Conservation (phyloP, 1,284 basidiomycete genomes). For the Microbotryum intermedium region DNA sequence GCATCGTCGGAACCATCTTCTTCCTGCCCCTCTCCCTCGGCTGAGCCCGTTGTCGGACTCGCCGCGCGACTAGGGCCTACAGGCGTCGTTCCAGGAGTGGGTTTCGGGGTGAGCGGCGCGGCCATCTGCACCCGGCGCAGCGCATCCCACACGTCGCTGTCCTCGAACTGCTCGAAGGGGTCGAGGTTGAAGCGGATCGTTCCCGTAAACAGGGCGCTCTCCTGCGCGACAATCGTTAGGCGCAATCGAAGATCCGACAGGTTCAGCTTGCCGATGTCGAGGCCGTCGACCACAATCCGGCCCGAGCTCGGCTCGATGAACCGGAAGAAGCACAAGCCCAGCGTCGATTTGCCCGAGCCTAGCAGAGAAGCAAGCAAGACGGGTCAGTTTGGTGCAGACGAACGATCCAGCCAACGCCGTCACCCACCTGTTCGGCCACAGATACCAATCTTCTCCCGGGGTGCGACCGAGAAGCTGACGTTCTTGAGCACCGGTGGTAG, state of each 20-base stretch:
- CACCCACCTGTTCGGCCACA: conserved; percentile 45
- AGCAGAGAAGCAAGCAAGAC: no score
- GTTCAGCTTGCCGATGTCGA: conserved; percentile 44
- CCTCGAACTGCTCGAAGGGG: conserved; percentile 45
- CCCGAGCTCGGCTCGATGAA: conserved; percentile 44
- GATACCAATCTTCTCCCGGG: conserved; percentile 46
- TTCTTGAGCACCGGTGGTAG: conserved; percentile 46
- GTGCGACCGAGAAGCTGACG: conserved; percentile 44
- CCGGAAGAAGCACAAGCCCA: conserved; percentile 46
- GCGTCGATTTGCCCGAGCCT: conserved; percentile 39
- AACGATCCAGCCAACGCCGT: neutral
- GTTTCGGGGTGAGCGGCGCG: conserved; percentile 7
- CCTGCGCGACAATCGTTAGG: conserved; percentile 48
- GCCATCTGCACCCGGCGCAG: conserved; percentile 45
- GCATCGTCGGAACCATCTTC: conserved; percentile 7
- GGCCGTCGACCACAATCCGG: conserved; percentile 43
- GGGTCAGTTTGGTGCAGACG: no score
- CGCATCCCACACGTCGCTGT: conserved; percentile 47
- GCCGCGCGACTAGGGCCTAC: neutral
- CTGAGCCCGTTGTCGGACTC: conserved; percentile 7
- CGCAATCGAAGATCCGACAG: conserved; percentile 45
- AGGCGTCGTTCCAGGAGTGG: conserved; percentile 7
- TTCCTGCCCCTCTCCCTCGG: no score
- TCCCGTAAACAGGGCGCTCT: conserved; percentile 43
- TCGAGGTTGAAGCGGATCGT: conserved; percentile 32